Evolutionary conservation across 257 asterid species (phyloP).

Genomic region (Pogostemon cablin): DNA sequence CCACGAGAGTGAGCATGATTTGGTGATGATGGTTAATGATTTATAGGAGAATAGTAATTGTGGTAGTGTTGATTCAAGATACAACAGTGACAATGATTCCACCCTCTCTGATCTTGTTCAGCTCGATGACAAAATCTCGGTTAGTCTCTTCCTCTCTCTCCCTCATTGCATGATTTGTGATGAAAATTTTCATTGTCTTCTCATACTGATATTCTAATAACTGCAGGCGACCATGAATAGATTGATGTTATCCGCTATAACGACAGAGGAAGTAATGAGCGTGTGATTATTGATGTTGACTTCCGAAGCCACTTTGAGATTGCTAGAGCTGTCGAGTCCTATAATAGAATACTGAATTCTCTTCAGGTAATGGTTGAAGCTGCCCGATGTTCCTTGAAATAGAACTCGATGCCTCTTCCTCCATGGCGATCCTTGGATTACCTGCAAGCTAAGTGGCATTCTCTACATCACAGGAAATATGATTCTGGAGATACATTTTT

Average conservation of each 20-base stretch:
- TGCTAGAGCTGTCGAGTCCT: conserved; percentile 81
- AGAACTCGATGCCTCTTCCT: conserved; percentile 86
- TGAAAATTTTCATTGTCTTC: not conserved
- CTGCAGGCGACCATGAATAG: conserved; percentile 76
- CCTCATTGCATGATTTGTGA: not conserved
- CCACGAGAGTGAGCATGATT: too few species aligned
- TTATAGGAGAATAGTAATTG: conserved; percentile 71
- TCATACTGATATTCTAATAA: not conserved
- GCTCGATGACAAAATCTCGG: conserved; percentile 70
- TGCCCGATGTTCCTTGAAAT: conserved; percentile 65
- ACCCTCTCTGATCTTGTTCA: conserved; percentile 55
- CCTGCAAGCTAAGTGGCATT: conserved; percentile 70
- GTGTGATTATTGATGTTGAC: conserved; percentile 62
- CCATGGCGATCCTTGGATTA: conserved; percentile 77
- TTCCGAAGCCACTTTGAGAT: conserved; percentile 82
- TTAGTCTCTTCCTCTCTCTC: conserved; percentile 37
- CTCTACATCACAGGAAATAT: conserved; percentile 50
- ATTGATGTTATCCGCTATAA: conserved; percentile 51
- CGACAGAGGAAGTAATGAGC: conserved; percentile 47
- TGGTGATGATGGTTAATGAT: conserved; percentile 79
- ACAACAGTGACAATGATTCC: too few species aligned
- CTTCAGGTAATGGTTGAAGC: conserved; percentile 84
- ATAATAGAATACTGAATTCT: conserved; percentile 53
- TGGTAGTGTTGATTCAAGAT: conserved; percentile 53
- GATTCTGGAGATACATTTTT: conserved; percentile 26